Percentiles rank a stretch among this genome's conserved stretches.
phyloP scores from a whole-genome alignment of 192 early-diverging fungal genomes.

The Backusella tarrabulga region DNA sequence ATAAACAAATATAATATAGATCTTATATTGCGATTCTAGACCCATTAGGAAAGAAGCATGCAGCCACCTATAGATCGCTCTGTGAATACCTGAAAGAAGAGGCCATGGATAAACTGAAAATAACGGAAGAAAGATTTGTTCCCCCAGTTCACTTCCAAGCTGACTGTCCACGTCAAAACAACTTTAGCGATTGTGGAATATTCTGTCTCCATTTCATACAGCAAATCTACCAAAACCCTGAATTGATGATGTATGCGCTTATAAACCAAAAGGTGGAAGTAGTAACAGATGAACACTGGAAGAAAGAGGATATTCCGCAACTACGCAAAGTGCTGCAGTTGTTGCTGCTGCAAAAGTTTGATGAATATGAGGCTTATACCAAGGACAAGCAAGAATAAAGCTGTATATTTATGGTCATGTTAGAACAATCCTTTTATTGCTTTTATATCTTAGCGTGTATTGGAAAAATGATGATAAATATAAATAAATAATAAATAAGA shows the following conservation, averaged over 20 bases:
- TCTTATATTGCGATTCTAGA: not conserved
- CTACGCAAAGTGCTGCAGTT: not conserved
- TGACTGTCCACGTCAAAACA: slow-evolving; percentile 1
- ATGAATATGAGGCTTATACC: not conserved
- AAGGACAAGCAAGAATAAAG: not conserved
- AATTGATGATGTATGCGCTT: not conserved
- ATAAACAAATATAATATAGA: not conserved
- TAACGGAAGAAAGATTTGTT: not conserved
- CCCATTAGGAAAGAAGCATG: not conserved
- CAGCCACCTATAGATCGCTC: not conserved
- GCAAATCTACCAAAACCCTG: not conserved
- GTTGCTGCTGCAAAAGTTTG: not conserved
- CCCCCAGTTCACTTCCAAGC: not conserved
- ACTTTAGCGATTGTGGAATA: not conserved
- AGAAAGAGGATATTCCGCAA: not conserved
- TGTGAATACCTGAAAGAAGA: not conserved
- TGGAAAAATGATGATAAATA: not conserved
- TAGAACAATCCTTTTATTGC: not conserved
- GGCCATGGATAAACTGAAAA: not conserved
- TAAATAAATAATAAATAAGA: not conserved
- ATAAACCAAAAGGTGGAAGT: not conserved
- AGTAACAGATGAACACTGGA: not conserved
- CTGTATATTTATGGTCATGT: not conserved
- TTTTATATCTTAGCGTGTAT: no score
- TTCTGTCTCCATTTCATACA: not conserved